phyloP scores from a whole-genome alignment of 305 asterid genomes.

The Plantago lanceolata region DNA sequence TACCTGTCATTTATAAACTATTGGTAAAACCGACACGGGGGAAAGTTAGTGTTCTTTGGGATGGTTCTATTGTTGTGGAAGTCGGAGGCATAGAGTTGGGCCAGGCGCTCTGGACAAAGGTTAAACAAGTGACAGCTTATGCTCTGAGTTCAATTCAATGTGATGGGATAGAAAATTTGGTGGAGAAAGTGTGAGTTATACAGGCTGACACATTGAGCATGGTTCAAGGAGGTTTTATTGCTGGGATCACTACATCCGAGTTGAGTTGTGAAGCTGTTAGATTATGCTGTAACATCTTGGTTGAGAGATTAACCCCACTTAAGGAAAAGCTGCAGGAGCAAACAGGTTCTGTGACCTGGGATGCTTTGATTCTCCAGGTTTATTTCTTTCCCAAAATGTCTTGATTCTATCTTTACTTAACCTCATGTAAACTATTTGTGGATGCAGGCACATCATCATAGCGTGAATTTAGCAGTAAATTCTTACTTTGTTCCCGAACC shows the following conservation, averaged over 20 bases:
- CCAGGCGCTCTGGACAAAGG: slow-evolving; percentile 73
- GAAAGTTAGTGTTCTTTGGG: slow-evolving; percentile 58
- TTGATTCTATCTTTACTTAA: not conserved
- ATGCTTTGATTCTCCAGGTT: slow-evolving; percentile 49
- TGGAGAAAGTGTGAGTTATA: slow-evolving; percentile 53
- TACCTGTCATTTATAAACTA: slow-evolving; percentile 44
- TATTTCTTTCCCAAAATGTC: not conserved
- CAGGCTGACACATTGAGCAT: slow-evolving; percentile 60
- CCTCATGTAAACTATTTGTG: not conserved
- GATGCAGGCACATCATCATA: slow-evolving; percentile 42
- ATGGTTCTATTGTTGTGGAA: slow-evolving; percentile 57
- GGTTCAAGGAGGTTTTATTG: slow-evolving; percentile 60
- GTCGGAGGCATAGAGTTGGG: slow-evolving; percentile 69
- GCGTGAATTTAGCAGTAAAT: slow-evolving; percentile 48
- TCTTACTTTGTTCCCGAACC: slow-evolving; percentile 52
- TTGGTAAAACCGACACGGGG: slow-evolving; percentile 39
- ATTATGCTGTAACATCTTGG: slow-evolving; percentile 53
- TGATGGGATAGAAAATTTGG: slow-evolving; percentile 39
- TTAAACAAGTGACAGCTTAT: slow-evolving; percentile 53
- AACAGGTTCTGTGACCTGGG: slow-evolving; percentile 46
- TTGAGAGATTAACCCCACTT: slow-evolving; percentile 47
- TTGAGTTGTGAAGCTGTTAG: slow-evolving; percentile 63
- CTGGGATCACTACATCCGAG: slow-evolving; percentile 70
- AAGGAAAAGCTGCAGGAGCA: slow-evolving; percentile 40
- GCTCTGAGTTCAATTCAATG: slow-evolving; percentile 46